A percentile compares a stretch with the other conserved stretches of the same genome.
Evolutionary conservation across 108 stramenopile genomes (phyloP).

Genomic region (Bacterosira constricta): DNA sequence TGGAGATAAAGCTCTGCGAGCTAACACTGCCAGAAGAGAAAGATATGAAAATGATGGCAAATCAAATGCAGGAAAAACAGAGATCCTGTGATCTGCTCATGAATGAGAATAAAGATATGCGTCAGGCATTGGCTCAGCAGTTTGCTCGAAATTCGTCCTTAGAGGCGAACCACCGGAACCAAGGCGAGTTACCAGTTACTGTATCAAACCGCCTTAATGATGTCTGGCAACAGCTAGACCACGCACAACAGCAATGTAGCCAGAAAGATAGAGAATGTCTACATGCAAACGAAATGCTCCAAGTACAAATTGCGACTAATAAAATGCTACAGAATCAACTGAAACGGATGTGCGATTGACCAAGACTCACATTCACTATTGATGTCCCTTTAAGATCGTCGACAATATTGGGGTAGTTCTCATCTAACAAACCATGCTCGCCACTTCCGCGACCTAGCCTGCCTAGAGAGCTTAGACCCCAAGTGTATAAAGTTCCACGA

Average conservation of each 20-base stretch:
- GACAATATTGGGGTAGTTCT: slow-evolving; percentile 41
- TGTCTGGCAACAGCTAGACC: slow-evolving; percentile 5
- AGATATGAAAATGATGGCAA: neutral
- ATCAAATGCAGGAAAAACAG: slow-evolving; percentile 1
- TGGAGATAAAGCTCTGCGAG: slow-evolving; percentile 32
- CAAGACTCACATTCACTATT: slow-evolving; percentile 15
- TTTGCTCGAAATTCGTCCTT: neutral
- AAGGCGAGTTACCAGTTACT: neutral
- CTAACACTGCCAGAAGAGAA: neutral
- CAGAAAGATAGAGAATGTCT: neutral
- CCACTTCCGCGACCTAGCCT: slow-evolving; percentile 52
- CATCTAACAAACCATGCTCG: slow-evolving; percentile 26
- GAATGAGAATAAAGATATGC: neutral
- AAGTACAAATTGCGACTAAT: slow-evolving; percentile 19
- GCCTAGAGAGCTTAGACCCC: slow-evolving; percentile 51
- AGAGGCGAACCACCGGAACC: neutral
- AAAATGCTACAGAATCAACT: neutral
- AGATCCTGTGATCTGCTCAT: neutral
- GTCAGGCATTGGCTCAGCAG: neutral
- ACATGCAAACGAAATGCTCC: slow-evolving; percentile 12
- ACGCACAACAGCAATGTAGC: neutral
- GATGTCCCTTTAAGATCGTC: slow-evolving; percentile 31
- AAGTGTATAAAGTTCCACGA: slow-evolving; percentile 45
- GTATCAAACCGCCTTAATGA: neutral
- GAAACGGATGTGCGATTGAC: neutral